Evolutionary conservation across 345 rosid species (phyloP).

Genomic region (Citrus sp.): DNA sequence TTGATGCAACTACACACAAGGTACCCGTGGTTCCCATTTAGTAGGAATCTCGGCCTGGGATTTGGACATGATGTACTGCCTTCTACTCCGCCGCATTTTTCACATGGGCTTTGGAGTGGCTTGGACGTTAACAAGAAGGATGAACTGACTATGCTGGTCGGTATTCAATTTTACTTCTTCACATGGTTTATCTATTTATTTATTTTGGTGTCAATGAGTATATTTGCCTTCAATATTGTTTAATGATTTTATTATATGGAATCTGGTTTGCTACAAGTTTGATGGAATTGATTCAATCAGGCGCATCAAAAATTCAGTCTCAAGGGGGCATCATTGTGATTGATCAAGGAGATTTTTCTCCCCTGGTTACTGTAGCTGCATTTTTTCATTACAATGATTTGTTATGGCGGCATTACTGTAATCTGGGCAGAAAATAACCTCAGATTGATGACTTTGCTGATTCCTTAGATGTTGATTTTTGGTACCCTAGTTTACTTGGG

Average conservation of each 20-base stretch:
- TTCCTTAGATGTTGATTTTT: not conserved
- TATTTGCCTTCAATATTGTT: not conserved
- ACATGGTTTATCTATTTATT: not conserved
- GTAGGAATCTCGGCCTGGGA: not conserved
- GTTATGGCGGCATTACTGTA: not conserved
- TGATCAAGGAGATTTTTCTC: not conserved
- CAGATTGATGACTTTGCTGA: not conserved
- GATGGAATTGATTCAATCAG: not conserved
- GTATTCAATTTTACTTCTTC: conserved; percentile 1
- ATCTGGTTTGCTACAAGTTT: not conserved
- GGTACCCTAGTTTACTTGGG: not conserved
- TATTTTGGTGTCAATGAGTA: not conserved
- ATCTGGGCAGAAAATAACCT: not conserved
- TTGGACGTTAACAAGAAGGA: conserved; percentile 25
- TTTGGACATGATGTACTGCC: not conserved
- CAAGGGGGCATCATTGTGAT: not conserved
- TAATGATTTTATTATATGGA: not conserved
- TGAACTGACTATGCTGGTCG: conserved; percentile 41
- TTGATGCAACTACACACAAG: conserved; percentile 26
- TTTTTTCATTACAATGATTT: not conserved
- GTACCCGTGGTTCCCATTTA: conserved; percentile 8
- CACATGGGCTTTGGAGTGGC: conserved; percentile 3
- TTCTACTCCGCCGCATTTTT: not conserved
- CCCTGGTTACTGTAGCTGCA: not conserved
- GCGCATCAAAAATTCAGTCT: not conserved